phyloP scores from a whole-genome alignment of 768 basidiomycete genomes.

The Psilocybe cyanescens region DNA sequence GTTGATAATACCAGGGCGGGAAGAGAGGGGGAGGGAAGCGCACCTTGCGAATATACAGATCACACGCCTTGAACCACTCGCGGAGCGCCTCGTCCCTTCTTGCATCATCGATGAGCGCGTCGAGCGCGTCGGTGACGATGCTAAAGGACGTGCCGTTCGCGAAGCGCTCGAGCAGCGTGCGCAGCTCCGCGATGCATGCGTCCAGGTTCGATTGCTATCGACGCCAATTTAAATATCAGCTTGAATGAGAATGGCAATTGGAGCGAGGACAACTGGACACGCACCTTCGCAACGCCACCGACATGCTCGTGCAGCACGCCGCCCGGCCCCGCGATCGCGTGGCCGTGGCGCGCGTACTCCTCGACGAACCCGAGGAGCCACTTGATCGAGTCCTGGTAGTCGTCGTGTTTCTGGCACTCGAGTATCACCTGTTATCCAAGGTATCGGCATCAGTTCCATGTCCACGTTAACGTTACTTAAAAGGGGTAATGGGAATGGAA shows the following conservation, averaged over 20 bases:
- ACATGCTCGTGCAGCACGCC: conserved; percentile 15
- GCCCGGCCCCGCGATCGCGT: conserved; percentile 25
- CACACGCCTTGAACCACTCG: conserved; percentile 69
- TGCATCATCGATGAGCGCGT: conserved; percentile 75
- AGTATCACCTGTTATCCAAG: conserved; percentile 74
- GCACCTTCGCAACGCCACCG: conserved; percentile 29
- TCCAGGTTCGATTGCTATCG: conserved; percentile 63
- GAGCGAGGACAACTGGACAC: no score
- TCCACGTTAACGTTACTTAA: no score
- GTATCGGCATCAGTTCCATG: neutral
- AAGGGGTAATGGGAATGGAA: neutral
- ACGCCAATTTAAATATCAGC: no score
- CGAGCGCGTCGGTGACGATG: conserved; percentile 68
- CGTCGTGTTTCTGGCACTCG: conserved; percentile 90
- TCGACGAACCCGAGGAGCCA: conserved; percentile 72
- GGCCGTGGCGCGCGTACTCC: conserved; percentile 62
- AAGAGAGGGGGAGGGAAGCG: neutral
- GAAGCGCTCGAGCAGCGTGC: conserved; percentile 88
- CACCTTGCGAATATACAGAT: conserved; percentile 69
- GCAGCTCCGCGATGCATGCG: conserved; percentile 62
- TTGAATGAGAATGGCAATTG: no score
- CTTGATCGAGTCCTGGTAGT: conserved; percentile 82
- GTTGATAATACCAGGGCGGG: no score
- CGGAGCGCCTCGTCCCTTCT: conserved; percentile 74
- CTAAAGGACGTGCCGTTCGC: conserved; percentile 76